phyloP scores from a whole-genome alignment of 495 filamentous ascomycete genomes.

The Aspergillus indologenus region DNA sequence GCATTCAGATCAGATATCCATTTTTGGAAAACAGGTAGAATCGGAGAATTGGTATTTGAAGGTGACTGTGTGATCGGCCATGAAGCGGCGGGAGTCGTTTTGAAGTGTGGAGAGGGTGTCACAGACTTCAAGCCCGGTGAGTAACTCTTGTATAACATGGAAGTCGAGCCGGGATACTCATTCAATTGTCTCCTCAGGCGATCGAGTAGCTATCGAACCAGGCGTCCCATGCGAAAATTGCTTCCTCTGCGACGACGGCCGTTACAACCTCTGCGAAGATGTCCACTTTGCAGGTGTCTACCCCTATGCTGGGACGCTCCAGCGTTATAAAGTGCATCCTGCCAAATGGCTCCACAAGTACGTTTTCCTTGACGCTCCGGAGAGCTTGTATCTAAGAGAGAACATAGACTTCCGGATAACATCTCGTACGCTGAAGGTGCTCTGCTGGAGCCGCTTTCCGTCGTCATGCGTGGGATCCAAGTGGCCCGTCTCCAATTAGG shows the following conservation, averaged over 20 bases:
- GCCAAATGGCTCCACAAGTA: constrained; percentile 54
- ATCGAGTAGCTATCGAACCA: constrained; percentile 72
- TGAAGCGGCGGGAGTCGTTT: constrained; percentile 68
- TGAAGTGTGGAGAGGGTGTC: constrained; percentile 55
- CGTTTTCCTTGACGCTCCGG: background rate
- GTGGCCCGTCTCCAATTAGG: constrained; percentile 51
- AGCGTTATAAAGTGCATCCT: constrained; percentile 62
- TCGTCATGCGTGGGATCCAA: constrained; percentile 67
- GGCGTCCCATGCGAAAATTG: constrained; percentile 68
- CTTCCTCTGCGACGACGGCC: constrained; percentile 58
- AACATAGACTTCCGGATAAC: constrained; percentile 48
- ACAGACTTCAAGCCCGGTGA: constrained; percentile 32
- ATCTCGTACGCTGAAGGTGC: constrained; percentile 66
- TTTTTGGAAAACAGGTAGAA: constrained; percentile 77
- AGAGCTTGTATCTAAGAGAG: background rate
- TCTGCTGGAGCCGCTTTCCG: constrained; percentile 70
- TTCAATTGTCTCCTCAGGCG: constrained; percentile 41
- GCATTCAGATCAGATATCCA: constrained; percentile 61
- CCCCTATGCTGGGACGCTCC: constrained; percentile 55
- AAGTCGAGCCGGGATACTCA: background rate
- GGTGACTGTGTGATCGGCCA: constrained; percentile 74
- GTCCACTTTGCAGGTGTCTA: constrained; percentile 67
- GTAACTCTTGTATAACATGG: background rate
- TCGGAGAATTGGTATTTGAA: constrained; percentile 66
- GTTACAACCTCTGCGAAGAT: constrained; percentile 76